Base-by-base conservation (phyloP, 805 yeast species). In the Ogataea neopini region DNA sequence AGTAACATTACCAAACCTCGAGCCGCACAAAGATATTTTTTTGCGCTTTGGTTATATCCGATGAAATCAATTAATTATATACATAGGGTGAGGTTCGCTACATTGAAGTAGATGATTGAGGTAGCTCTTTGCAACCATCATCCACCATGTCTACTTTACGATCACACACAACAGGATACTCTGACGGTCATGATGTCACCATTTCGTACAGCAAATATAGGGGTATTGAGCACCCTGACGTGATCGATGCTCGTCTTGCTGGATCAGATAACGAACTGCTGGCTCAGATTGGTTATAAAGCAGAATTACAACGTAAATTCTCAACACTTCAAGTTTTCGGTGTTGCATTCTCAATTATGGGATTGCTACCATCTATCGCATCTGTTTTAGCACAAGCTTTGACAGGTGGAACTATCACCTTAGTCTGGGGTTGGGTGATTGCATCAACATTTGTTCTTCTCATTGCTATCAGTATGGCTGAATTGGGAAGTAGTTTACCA, bases 271-370 rank as follows among this genome's bases (percentile, higher is more conserved):
- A 69, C 55, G 57, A 64, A 50, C 53, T 72, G 63, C 51, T 77
- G 14, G 65, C 75, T 8, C 80, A 80, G 52, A 77, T 85, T 45
- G 86, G 86, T 20, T 81, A 80, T 62, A 79, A 79, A 61, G 84
- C 77, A 52, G 88, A 84, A 54, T 71, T 83, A 51, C 74, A 75
- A 53, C 74, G 88, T 53, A 79, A 74, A 49, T 83, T 83, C 57
- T 71, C 78, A 13, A 64, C 83, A 15, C 69, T 79, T 62, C 77
- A 84, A 20, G 74, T 80, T 3, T 81, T 81, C 58, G 77, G 82
- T 26, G 83, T 83, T 35, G 79, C 85, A 2, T 83, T 82, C 60
- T 75, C 84, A 2, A 83, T 83, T 43, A 71, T 83, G 62, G 84
- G 86, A 11, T 71, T 83, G 44, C 73, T 84, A 58, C 84, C 86